A percentile compares a stretch with the other conserved stretches of the same genome.
Evolutionary conservation across 2,329 filamentous ascomycete genomes (phyloP).

Genomic region (Fusarium pininemorale): DNA sequence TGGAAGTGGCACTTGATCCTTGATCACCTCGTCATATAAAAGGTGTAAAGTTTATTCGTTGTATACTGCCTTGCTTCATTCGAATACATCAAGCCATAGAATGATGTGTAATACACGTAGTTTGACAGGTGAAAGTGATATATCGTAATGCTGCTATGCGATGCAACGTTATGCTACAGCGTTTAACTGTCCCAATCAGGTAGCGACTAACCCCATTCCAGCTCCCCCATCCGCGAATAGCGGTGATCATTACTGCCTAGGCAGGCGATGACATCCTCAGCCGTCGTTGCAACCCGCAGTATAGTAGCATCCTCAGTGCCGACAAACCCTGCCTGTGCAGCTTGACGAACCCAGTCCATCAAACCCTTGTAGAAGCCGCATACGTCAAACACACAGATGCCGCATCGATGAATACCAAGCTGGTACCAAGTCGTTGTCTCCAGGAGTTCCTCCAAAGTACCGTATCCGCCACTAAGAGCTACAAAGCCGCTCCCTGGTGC

Average conservation of each 20-base stretch:
- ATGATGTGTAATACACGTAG: neutral
- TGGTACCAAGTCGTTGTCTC: neutral
- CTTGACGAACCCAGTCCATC: neutral
- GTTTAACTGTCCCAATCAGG: too few species aligned
- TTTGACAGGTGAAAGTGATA: neutral
- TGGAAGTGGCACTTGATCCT: neutral
- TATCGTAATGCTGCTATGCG: neutral
- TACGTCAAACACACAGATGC: neutral
- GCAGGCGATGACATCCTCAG: neutral
- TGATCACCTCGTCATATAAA: neutral
- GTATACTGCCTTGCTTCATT: rapidly evolving
- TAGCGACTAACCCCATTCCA: neutral
- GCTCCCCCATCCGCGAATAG: neutral
- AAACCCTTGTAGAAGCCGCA: neutral
- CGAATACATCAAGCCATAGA: neutral
- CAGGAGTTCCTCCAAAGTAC: neutral
- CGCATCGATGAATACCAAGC: neutral
- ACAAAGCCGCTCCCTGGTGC: neutral
- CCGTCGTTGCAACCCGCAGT: neutral
- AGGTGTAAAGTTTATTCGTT: rapidly evolving
- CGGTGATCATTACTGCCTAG: neutral
- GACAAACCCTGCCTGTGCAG: neutral
- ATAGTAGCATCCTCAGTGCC: neutral
- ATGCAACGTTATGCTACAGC: neutral
- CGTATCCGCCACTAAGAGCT: neutral